Conservation (phyloP, 257 asterid species). For the Nicotiana tabacum region DNA sequence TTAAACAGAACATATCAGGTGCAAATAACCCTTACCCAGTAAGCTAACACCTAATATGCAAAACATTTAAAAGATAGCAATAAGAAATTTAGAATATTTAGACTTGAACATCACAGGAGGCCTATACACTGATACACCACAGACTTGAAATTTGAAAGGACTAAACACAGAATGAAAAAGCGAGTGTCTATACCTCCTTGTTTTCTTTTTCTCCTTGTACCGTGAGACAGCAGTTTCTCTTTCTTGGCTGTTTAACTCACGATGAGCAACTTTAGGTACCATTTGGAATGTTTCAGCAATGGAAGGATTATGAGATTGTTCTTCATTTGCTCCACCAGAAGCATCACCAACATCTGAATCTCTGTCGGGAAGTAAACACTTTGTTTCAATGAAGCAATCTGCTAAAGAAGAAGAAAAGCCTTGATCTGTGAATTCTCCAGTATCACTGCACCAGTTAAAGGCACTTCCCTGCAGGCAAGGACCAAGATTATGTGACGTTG, state of each 20-base stretch:
- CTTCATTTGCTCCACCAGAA: slow-evolving; percentile 33
- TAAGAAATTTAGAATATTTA: neutral
- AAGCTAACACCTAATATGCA: neutral
- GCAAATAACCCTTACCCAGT: neutral
- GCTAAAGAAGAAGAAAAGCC: slow-evolving; percentile 37
- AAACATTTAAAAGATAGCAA: neutral
- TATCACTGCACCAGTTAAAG: slow-evolving; percentile 31
- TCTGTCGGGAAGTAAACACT: slow-evolving; percentile 56
- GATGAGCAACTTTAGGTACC: slow-evolving; percentile 34
- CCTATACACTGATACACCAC: neutral
- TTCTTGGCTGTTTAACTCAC: slow-evolving; percentile 72
- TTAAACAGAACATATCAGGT: neutral
- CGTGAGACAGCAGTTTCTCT: slow-evolving; percentile 80
- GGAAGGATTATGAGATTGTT: slow-evolving; percentile 28
- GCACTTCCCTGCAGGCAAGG: slow-evolving; percentile 38
- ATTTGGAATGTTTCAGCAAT: slow-evolving; percentile 29
- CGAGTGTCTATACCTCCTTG: slow-evolving; percentile 54
- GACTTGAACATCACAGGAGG: neutral
- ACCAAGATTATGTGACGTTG: slow-evolving; percentile 1
- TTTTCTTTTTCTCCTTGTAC: slow-evolving; percentile 88
- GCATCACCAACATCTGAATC: slow-evolving; percentile 51
- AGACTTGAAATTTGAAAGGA: neutral
- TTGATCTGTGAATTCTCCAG: slow-evolving; percentile 35
- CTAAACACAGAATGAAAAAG: neutral
- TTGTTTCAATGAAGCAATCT: slow-evolving; percentile 37